phyloP scores from a whole-genome alignment of 257 asterid species.

The Echium plantagineum region DNA sequence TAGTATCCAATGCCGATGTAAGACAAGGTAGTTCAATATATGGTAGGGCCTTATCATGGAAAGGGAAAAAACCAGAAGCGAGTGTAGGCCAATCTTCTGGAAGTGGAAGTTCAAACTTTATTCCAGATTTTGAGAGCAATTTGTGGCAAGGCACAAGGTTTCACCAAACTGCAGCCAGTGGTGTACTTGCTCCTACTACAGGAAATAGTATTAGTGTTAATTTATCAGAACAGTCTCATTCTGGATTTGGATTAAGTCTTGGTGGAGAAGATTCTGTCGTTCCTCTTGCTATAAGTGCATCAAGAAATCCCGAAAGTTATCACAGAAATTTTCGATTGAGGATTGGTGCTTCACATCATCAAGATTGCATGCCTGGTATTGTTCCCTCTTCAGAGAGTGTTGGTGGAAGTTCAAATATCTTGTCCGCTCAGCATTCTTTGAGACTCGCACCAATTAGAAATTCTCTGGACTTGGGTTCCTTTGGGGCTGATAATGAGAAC shows the following conservation, averaged over 20 bases:
- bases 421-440: constrained; percentile 32
- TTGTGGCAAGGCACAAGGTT: constrained; percentile 30
- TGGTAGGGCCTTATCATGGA: constrained; percentile 49
- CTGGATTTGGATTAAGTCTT: constrained; percentile 51
- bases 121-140: constrained; percentile 38
- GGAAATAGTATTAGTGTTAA: constrained; percentile 20
- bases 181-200: constrained; percentile 18
- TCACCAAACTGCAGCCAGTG: constrained; percentile 20
- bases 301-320: too few relatives aligned
- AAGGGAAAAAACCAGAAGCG: constrained; percentile 62
- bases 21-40: constrained; percentile 43
- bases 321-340: constrained; percentile 31
- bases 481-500: constrained; percentile 23
- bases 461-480: constrained; percentile 27
- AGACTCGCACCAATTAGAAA: constrained; percentile 29
- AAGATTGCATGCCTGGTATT: constrained; percentile 25
- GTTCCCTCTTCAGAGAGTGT: constrained; percentile 22
- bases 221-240: constrained; percentile 33
- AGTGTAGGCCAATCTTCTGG: constrained; percentile 61
- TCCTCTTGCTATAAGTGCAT: constrained; percentile 3
- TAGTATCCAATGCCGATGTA: constrained; percentile 29
- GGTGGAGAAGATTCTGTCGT: constrained; percentile 32
- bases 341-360: constrained; percentile 44
- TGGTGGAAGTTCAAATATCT: constrained; percentile 23
- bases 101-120: constrained; percentile 40